These are phyloP conservation scores for Globomyces pollinis-pini DNA, from an alignment of 192 early-diverging fungal species.

Conservation along the genomic window DNA sequence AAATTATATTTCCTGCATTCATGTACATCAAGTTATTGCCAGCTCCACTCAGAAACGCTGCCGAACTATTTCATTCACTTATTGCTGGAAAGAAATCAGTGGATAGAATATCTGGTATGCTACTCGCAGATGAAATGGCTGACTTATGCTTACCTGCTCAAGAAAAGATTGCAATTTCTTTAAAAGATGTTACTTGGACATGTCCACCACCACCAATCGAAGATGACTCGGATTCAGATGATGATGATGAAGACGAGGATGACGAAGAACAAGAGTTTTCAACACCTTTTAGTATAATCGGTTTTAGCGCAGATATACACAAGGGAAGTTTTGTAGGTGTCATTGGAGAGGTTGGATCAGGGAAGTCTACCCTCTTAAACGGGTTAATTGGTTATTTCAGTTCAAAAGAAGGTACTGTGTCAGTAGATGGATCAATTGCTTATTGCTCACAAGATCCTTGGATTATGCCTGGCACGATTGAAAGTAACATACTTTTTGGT, in stretches of 20 bases:
- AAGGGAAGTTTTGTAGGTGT: conserved; percentile 65
- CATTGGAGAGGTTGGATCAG: conserved; percentile 60
- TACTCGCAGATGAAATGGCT: neutral
- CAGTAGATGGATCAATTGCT: conserved; percentile 16
- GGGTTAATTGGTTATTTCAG: conserved; percentile 77
- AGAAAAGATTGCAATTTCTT: neutral
- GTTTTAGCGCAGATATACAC: conserved; percentile 43
- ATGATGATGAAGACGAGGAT: no score
- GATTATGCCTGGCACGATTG: conserved; percentile 42
- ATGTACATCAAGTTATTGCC: neutral
- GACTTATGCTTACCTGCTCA: neutral
- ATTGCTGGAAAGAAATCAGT: neutral
- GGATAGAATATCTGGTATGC: neutral
- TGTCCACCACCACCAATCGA: no score
- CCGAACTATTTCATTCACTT: neutral
- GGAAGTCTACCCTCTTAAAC: conserved; percentile 67
- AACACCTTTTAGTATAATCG: no score
- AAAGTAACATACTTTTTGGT: conserved; percentile 63
- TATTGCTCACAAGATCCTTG: conserved; percentile 27
- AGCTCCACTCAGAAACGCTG: neutral
- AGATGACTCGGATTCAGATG: no score
- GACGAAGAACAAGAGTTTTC: no score
- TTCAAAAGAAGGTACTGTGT: conserved; percentile 22
- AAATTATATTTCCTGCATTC: conserved; percentile 6
- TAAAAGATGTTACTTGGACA: conserved; percentile 7